phyloP scores from a whole-genome alignment of 2,329 filamentous ascomycete genomes.

The Colletotrichum limetticola region DNA sequence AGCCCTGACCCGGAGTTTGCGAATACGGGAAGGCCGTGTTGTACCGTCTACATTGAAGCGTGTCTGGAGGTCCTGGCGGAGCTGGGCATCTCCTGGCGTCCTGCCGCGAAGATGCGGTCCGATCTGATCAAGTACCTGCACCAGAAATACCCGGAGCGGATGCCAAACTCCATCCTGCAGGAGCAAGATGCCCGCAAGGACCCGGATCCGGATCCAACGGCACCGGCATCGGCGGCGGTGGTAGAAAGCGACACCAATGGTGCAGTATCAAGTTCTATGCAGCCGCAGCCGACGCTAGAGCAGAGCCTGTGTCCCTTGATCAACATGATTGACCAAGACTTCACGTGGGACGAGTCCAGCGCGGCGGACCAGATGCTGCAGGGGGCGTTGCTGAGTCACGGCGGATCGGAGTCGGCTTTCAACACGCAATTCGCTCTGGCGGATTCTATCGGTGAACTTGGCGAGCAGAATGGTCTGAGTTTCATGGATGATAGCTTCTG shows the following conservation, averaged over 20 bases:
- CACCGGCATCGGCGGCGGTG: no score
- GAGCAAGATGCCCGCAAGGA: neutral
- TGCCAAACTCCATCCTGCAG: conserved; percentile 24
- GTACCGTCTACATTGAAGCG: conserved; percentile 29
- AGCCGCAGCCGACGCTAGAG: conserved; percentile 17
- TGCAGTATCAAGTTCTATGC: neutral
- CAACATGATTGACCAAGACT: conserved; percentile 10
- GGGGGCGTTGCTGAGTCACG: neutral
- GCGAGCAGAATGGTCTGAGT: neutral
- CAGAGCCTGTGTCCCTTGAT: conserved; percentile 31
- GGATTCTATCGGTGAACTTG: conserved; percentile 14
- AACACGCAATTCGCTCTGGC: conserved; percentile 29
- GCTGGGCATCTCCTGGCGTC: conserved; percentile 27
- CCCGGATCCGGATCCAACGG: neutral
- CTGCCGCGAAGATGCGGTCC: conserved; percentile 18
- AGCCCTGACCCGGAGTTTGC: conserved; percentile 26
- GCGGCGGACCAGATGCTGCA: neutral
- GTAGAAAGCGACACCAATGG: neutral
- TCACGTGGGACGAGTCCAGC: conserved; percentile 3
- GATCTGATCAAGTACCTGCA: conserved; percentile 26
- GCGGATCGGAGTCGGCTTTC: conserved; percentile 18
- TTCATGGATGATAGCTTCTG: conserved; percentile 29
- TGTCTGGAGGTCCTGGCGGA: conserved; percentile 26
- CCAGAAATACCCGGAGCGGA: conserved; percentile 29
- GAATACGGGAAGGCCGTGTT: conserved; percentile 24